Conservation (phyloP, 306 rosid species). For the Castanea crenata region DNA sequence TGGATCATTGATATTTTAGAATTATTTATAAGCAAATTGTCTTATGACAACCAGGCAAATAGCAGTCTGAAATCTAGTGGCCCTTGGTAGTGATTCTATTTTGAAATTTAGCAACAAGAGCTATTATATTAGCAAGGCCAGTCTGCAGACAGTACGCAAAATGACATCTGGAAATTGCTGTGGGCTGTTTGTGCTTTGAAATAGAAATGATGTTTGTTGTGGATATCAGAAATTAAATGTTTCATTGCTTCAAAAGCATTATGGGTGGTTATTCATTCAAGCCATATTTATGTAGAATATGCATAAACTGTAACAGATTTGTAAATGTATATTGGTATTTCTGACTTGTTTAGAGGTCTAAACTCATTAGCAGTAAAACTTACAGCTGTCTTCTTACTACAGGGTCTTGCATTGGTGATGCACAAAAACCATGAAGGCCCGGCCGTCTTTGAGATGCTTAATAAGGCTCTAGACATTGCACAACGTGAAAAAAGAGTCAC, state of each 20-base stretch:
- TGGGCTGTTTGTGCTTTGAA: background rate
- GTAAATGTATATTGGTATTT: too few relatives aligned
- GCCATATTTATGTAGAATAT: conserved; percentile 2
- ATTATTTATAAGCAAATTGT: background rate
- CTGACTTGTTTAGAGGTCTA: background rate
- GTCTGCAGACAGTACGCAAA: background rate
- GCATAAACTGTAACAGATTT: background rate
- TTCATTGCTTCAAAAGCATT: conserved; percentile 4
- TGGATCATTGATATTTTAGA: background rate
- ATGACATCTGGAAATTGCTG: background rate
- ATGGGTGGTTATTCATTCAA: background rate
- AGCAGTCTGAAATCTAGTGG: background rate
- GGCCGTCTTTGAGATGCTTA: conserved; percentile 70
- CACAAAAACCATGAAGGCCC: conserved; percentile 79
- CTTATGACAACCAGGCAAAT: background rate
- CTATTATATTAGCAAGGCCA: background rate
- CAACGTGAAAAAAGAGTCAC: conserved; percentile 55
- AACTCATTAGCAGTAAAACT: conserved; percentile 8
- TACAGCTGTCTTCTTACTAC: conserved; percentile 18
- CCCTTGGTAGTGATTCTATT: background rate
- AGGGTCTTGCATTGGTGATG: conserved; percentile 93
- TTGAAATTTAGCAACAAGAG: background rate
- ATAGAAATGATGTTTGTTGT: background rate
- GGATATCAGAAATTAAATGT: background rate
- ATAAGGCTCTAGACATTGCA: conserved; percentile 65